phyloP scores from a whole-genome alignment of 257 asterid species.

The Fraxinus excelsior region DNA sequence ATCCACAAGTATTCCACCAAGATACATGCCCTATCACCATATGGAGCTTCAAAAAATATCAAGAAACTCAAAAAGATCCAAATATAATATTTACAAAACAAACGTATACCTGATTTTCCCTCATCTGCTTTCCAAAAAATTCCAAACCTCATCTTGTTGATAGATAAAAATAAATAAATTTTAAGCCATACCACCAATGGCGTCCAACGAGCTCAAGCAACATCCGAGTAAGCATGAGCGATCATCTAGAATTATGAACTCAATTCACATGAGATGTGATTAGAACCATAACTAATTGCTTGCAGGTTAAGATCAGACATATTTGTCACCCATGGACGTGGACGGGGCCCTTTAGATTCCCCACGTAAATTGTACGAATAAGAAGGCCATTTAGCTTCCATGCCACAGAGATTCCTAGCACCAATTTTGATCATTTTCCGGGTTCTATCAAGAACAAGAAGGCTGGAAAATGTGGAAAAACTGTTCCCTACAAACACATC shows the following conservation, averaged over 20 bases:
- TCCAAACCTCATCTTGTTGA: conserved; percentile 15
- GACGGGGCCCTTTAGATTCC: conserved; percentile 49
- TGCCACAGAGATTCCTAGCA: conserved; percentile 45
- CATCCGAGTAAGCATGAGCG: neutral
- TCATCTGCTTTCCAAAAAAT: neutral
- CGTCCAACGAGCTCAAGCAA: neutral
- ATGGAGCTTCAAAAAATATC: neutral
- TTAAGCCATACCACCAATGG: neutral
- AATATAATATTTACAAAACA: neutral
- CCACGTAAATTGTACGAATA: conserved; percentile 73
- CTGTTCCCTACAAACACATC: conserved; percentile 86
- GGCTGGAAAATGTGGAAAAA: conserved; percentile 93
- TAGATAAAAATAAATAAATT: conserved; percentile 1
- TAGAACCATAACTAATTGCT: conserved; percentile 85
- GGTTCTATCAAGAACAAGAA: conserved; percentile 86
- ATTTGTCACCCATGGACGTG: conserved; percentile 68
- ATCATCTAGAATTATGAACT: conserved; percentile 3
- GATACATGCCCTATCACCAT: neutral
- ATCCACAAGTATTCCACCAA: neutral
- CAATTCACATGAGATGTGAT: conserved; percentile 58
- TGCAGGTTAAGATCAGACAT: conserved; percentile 79
- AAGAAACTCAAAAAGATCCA: neutral
- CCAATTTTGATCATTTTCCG: conserved; percentile 57
- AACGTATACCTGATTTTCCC: neutral
- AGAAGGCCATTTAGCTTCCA: conserved; percentile 60